A percentile compares a stretch with the other conserved stretches of the same genome.
Conservation (phyloP, 805 yeast species). For the Saturnispora serradocipensis region DNA sequence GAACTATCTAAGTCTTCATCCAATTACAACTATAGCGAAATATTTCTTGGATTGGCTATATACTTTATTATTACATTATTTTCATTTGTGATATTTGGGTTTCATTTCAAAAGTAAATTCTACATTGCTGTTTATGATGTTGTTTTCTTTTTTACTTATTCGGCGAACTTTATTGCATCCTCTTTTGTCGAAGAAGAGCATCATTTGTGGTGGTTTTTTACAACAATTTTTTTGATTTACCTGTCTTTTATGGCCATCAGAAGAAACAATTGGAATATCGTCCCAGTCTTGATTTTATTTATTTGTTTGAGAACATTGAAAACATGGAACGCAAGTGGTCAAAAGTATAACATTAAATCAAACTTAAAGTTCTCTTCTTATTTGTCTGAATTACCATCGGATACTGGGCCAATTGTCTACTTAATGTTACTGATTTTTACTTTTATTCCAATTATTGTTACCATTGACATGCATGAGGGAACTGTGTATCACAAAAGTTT, state of each 20-base stretch:
- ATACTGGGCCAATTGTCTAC: slow-evolving; percentile 19
- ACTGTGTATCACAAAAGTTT: background rate
- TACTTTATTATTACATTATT: slow-evolving; percentile 26
- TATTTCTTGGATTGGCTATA: slow-evolving; percentile 33
- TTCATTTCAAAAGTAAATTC: slow-evolving; percentile 11
- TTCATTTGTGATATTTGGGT: slow-evolving; percentile 19
- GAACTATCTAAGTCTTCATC: slow-evolving; percentile 54
- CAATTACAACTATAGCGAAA: slow-evolving; percentile 52
- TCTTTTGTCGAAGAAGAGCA: slow-evolving; percentile 94
- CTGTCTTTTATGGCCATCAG: slow-evolving; percentile 14
- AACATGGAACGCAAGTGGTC: slow-evolving; percentile 88
- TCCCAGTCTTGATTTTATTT: slow-evolving; percentile 18
- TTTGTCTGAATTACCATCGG: slow-evolving; percentile 24
- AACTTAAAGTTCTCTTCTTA: slow-evolving; percentile 39
- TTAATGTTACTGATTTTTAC: slow-evolving; percentile 14
- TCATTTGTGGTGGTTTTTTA: slow-evolving; percentile 87
- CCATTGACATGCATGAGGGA: background rate
- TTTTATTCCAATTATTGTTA: slow-evolving; percentile 11
- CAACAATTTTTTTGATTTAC: slow-evolving; percentile 28
- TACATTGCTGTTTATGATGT: slow-evolving; percentile 18
- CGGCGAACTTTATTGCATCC: slow-evolving; percentile 66
- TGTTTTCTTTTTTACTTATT: slow-evolving; percentile 30
- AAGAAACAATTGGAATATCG: slow-evolving; percentile 3
- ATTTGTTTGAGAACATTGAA: slow-evolving; percentile 49
- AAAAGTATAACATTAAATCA: slow-evolving; percentile 51